These are phyloP conservation scores for Globisporangium cystogenes DNA, from an alignment of 352 stramenopile genomes.

Conservation along the genomic window DNA sequence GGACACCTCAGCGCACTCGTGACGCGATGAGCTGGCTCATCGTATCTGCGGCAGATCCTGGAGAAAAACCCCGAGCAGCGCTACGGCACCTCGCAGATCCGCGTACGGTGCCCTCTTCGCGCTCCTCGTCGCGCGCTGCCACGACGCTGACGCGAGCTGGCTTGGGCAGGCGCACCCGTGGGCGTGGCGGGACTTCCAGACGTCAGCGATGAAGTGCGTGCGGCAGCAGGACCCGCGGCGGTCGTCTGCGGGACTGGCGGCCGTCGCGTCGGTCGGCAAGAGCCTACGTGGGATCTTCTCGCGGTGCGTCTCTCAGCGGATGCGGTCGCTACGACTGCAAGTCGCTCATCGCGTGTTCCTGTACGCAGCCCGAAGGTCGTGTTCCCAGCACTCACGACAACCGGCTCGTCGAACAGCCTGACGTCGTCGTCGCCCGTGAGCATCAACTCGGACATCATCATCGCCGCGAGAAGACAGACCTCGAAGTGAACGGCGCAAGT, in stretches of 20 bases:
- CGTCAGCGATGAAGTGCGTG: slow-evolving; percentile 63
- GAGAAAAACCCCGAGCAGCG: slow-evolving; percentile 63
- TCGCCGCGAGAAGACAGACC: slow-evolving; percentile 1
- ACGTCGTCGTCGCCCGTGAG: background rate
- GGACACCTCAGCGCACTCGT: background rate
- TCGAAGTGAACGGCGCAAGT: slow-evolving; percentile 2
- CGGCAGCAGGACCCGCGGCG: slow-evolving; percentile 39
- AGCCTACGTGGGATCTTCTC: slow-evolving; percentile 50
- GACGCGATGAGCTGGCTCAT: background rate
- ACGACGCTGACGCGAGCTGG: background rate
- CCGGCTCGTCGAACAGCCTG: background rate
- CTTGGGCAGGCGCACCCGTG: slow-evolving; percentile 52
- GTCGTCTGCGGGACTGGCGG: slow-evolving; percentile 30
- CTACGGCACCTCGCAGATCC: slow-evolving; percentile 61
- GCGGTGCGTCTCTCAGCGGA: slow-evolving; percentile 18
- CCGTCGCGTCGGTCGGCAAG: slow-evolving; percentile 48
- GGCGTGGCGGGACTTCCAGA: slow-evolving; percentile 71
- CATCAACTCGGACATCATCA: slow-evolving; percentile 7
- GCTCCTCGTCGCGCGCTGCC: background rate
- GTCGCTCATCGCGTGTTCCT: too few species aligned
- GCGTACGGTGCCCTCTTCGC: slow-evolving; percentile 26
- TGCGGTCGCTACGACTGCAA: background rate
- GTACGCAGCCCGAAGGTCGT: slow-evolving; percentile 12
- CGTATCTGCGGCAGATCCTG: slow-evolving; percentile 36
- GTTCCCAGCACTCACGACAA: slow-evolving; percentile 9